Evolutionary conservation across 345 rosid species (phyloP).

Genomic region (Isatis tinctoria): DNA sequence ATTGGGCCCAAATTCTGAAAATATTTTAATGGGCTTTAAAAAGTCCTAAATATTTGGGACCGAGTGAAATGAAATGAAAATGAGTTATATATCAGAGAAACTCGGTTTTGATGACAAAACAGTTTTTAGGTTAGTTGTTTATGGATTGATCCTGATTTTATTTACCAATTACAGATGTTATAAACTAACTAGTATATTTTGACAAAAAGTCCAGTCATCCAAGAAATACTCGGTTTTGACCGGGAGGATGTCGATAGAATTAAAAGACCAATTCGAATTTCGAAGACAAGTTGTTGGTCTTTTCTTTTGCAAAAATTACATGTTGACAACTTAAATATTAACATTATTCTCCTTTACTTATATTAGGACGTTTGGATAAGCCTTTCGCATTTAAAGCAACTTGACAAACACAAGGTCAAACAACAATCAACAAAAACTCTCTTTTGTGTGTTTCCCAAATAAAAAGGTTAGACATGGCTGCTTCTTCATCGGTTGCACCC

Average conservation of each 20-base stretch:
- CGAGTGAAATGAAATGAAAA: too few species aligned
- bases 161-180: too few species aligned
- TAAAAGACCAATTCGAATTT: not conserved
- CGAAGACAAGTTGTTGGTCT: not conserved
- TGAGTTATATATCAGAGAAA: not conserved
- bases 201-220: not conserved
- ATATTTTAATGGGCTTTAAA: too few species aligned
- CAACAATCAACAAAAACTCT: not conserved
- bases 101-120: not conserved
- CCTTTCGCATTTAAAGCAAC: not conserved
- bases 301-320: too few species aligned
- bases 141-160: too few species aligned
- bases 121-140: too few species aligned
- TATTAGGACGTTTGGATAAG: not conserved
- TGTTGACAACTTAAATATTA: too few species aligned
- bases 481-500: not conserved
- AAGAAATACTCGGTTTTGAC: not conserved
- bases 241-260: too few species aligned
- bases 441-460: not conserved
- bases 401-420: not conserved
- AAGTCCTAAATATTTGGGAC: too few species aligned
- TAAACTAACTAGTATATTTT: too few species aligned
- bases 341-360: not conserved
- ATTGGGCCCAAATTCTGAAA: too few species aligned
- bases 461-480: not conserved